phyloP scores from a whole-genome alignment of 805 yeast species.

The Saturnispora diversa region DNA sequence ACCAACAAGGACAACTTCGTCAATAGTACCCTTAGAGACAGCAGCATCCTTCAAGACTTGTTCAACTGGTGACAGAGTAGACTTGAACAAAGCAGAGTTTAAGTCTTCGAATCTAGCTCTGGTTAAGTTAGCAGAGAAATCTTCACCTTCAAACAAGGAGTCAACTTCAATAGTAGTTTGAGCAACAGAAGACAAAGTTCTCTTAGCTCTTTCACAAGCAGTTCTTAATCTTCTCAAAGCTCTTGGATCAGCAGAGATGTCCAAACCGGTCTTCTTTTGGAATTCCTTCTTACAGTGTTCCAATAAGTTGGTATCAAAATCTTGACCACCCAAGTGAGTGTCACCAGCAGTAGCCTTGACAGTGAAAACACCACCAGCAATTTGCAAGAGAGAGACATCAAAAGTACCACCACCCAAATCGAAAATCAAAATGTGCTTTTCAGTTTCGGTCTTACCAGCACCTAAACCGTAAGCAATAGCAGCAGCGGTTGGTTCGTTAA shows the following conservation, averaged over 20 bases:
- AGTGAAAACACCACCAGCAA: slow-evolving; percentile 94
- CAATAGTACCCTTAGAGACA: slow-evolving; percentile 73
- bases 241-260: slow-evolving; percentile 84
- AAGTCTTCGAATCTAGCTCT: slow-evolving; percentile 98
- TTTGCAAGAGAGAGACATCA: slow-evolving; percentile 89
- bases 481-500: slow-evolving; percentile 88
- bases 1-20: slow-evolving; percentile 95
- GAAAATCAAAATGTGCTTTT: slow-evolving; percentile 84
- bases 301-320: slow-evolving; percentile 92
- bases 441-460: slow-evolving; percentile 73
- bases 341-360: slow-evolving; percentile 99
- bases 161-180: slow-evolving; percentile 96
- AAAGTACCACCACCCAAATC: slow-evolving; percentile 99
- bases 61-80: slow-evolving; percentile 90
- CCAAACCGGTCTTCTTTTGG: slow-evolving; percentile 85
- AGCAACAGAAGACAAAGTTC: slow-evolving; percentile 93
- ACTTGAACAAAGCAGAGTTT: slow-evolving; percentile 86
- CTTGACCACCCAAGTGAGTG: slow-evolving; percentile 99
- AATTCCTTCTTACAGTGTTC: slow-evolving; percentile 90
- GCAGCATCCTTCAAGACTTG: slow-evolving; percentile 90
- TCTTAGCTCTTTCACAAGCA: slow-evolving; percentile 98
- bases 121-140: slow-evolving; percentile 86
- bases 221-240: slow-evolving; percentile 98
- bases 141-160: slow-evolving; percentile 92
- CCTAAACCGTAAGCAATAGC: slow-evolving; percentile 99